These are phyloP conservation scores for Rhipidocladum racemiflorum DNA, from an alignment of 176 grass and related monocot species.

Conservation along the genomic window DNA sequence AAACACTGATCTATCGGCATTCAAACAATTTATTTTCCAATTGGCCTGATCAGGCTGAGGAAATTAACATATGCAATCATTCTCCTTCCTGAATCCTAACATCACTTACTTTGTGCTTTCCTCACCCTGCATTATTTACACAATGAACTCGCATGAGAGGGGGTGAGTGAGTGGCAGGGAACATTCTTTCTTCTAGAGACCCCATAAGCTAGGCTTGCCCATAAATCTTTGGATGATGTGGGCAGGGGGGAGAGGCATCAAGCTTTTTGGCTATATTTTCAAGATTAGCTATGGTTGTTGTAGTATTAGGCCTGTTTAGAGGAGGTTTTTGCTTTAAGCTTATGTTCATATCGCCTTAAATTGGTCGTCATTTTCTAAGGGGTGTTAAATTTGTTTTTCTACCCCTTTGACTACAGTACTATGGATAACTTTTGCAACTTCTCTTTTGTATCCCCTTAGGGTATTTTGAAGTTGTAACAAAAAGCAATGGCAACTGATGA, in stretches of 20 bases:
- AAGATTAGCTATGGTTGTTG: no score
- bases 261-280: no score
- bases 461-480: conserved; percentile 88
- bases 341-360: background rate
- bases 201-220: no score
- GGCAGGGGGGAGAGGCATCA: no score
- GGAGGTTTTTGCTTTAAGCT: background rate
- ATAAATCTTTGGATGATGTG: no score
- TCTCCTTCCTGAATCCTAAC: background rate
- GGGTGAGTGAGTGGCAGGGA: background rate
- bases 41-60: background rate
- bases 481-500: conserved; percentile 89
- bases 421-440: background rate
- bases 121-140: background rate
- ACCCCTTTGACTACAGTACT: background rate
- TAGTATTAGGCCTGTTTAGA: no score
- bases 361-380: background rate
- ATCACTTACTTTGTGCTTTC: background rate
- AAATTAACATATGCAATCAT: conserved; percentile 9
- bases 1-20: background rate
- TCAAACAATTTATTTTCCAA: background rate
- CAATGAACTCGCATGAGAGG: background rate
- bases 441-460: conserved; percentile 38
- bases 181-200: background rate
- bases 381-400: background rate